Evolutionary conservation across 2,329 filamentous ascomycete species (phyloP), one percentile per base, ranked within the genome.

Genomic region (Aspergillus hiratsukae): DNA sequence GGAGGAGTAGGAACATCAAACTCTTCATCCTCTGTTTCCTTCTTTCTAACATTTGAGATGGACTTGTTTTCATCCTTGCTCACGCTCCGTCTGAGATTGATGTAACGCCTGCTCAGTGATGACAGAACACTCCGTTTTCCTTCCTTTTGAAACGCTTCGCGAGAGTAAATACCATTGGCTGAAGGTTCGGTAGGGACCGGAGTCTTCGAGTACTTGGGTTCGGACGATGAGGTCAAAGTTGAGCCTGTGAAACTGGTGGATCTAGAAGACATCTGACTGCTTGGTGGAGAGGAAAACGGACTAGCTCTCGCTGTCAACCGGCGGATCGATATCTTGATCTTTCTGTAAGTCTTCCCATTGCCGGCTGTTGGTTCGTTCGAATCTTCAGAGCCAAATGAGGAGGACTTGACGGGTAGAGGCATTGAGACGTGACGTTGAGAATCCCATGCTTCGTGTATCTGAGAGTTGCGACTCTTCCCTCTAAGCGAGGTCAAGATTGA

Each of bases 111-210:
- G 9, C 52, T 55, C 9, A 61, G 21, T 28, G 55, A 54, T 21
- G 60, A 62, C 4, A 61, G 49, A 4, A 58, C 56, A 11, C 52
- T 58, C 31, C 60, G 54, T 31, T 58, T 58, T 25, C 56, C 57
- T 51, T 65, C 60, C 17, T 35, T 57, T 17, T 53, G 52, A 43
- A 61, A 63, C 10, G 58, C 46, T 25, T 41, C 48, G 29, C 62
- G 61, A 7, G 61, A 63, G 41, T 61, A 58, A 11, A 57, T 8
- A 7, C 55, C 49, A 4, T 53, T 51, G 3, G 40, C 45, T 2
- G 59, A 58, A 23, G 41, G 48, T 6, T 54, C 48, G 10, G 53
- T 51, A 1, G 62, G 62, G 1, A 58, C 63, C 10, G 62, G 62
- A 10, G 61, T 52, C 27, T 56, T 61, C 8, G 62, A 64, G 19